phyloP scores from a whole-genome alignment of 1,284 basidiomycete genomes.

The Malassezia obtusa region DNA sequence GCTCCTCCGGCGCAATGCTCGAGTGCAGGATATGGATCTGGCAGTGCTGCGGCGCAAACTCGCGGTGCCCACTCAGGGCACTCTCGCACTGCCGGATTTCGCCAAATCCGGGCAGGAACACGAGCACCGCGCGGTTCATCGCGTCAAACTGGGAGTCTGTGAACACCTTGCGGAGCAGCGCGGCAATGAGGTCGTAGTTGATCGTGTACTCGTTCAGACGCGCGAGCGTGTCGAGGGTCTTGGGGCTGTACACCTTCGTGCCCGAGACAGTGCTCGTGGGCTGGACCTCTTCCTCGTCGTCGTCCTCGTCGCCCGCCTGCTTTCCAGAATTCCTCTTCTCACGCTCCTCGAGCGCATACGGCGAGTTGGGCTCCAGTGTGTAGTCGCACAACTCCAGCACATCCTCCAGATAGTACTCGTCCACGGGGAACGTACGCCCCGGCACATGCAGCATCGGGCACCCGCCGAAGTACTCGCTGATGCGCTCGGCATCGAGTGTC shows the following conservation, averaged over 20 bases:
- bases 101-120: constrained; percentile 77
- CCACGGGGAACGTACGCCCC: constrained; percentile 93
- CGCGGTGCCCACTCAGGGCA: constrained; percentile 63
- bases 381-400: constrained; percentile 79
- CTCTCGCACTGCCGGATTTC: constrained; percentile 87
- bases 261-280: constrained; percentile 47
- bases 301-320: constrained; percentile 53
- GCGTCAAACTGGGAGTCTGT: constrained; percentile 43
- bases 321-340: constrained; percentile 55
- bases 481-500: constrained; percentile 82
- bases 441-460: constrained; percentile 72
- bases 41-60: constrained; percentile 65
- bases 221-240: constrained; percentile 71
- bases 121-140: constrained; percentile 72
- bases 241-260: constrained; percentile 60
- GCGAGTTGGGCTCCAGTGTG: constrained; percentile 65
- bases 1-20: constrained; percentile 59
- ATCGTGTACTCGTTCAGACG: constrained; percentile 79
- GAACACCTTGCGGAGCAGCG: constrained; percentile 79
- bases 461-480: constrained; percentile 81
- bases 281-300: constrained; percentile 58
- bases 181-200: constrained; percentile 56
- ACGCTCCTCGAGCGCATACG: constrained; percentile 66
- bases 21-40: constrained; percentile 86
- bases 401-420: constrained; percentile 79